phyloP scores from a whole-genome alignment of 2,329 filamentous ascomycete species.

The Paraconiothyrium brasiliense region DNA sequence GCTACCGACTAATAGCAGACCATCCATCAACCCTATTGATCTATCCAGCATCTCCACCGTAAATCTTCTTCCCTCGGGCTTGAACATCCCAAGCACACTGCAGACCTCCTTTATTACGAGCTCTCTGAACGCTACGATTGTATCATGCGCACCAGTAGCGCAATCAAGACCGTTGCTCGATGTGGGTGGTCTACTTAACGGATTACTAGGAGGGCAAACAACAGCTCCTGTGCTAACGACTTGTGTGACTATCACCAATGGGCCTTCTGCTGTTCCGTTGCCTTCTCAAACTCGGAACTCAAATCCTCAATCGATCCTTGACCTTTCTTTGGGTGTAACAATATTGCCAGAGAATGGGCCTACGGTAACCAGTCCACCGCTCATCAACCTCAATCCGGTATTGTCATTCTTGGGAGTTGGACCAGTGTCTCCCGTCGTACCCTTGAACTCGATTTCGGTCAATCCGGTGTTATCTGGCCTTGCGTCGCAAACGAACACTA shows the following conservation, averaged over 20 bases:
- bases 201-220: background rate
- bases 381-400: background rate
- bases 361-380: background rate
- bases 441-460: background rate
- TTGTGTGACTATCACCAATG: background rate
- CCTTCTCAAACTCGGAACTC: background rate
- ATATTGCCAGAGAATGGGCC: background rate
- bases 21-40: background rate
- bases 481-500: background rate
- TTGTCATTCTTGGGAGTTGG: background rate
- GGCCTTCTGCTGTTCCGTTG: background rate
- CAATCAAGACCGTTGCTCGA: background rate
- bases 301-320: background rate
- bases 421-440: background rate
- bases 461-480: background rate
- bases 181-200: background rate
- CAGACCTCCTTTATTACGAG: background rate
- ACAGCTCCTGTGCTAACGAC: background rate
- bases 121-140: no score
- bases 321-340: background rate
- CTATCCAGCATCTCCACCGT: background rate
- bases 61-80: no score
- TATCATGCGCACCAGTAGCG: background rate
- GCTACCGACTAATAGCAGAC: background rate
- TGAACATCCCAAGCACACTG: background rate